phyloP scores from a whole-genome alignment of 2,329 filamentous ascomycete species.

The Zymoseptoria crescenta region DNA sequence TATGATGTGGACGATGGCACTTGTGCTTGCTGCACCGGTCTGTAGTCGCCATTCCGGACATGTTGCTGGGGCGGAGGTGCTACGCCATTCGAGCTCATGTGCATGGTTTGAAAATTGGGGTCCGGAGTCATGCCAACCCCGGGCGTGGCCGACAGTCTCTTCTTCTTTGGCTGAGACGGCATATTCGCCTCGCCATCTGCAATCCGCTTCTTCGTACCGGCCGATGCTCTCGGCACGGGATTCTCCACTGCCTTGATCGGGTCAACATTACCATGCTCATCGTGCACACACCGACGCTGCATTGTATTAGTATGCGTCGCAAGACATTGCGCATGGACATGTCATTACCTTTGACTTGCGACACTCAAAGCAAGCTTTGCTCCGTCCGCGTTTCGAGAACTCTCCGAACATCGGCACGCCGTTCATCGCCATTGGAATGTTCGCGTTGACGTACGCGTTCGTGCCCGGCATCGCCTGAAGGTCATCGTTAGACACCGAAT shows the following conservation, averaged over 20 bases:
- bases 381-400: conserved; percentile 35
- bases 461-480: conserved; percentile 22
- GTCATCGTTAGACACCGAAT: not conserved
- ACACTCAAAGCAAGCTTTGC: conserved; percentile 59
- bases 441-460: conserved; percentile 26
- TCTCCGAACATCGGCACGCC: conserved; percentile 50
- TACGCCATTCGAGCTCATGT: not conserved
- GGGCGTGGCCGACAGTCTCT: not conserved
- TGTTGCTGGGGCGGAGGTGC: not conserved
- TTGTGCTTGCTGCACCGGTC: conserved; percentile 1
- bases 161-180: conserved; percentile 8
- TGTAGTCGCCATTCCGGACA: conserved; percentile 5
- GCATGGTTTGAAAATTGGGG: not conserved
- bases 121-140: not conserved
- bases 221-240: conserved; percentile 51
- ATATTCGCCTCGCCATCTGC: conserved; percentile 29
- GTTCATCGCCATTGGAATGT: conserved; percentile 45
- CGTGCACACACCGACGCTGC: conserved; percentile 59
- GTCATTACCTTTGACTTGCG: conserved; percentile 56
- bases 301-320: not conserved
- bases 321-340: conserved; percentile 19
- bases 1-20: conserved; percentile 7
- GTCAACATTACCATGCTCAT: conserved; percentile 57
- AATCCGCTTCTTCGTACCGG: conserved; percentile 48
- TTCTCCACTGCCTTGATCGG: conserved; percentile 56